phyloP scores from a whole-genome alignment of 2,329 filamentous ascomycete species.

The Hirsutella minnesotensis region DNA sequence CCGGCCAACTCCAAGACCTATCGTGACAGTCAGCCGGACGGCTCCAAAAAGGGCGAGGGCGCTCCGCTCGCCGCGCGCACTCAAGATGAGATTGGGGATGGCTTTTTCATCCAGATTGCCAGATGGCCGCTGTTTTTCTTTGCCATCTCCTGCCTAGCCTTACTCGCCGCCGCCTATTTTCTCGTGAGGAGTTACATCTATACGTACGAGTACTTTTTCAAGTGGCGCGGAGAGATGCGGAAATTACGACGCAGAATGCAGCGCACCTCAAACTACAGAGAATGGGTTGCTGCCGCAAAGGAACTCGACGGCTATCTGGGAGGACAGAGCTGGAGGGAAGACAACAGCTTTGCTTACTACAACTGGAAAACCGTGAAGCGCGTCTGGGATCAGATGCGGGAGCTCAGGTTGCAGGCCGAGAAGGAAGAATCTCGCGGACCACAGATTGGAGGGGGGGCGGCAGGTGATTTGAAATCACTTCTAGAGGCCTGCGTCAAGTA shows the following conservation, averaged over 20 bases:
- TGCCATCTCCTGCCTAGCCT: conserved; percentile 68
- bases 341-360: conserved; percentile 73
- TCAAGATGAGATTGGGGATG: conserved; percentile 89
- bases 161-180: conserved; percentile 61
- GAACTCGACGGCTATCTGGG: conserved; percentile 72
- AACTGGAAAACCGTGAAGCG: conserved; percentile 72
- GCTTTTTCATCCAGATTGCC: conserved; percentile 74
- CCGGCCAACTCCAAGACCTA: conserved; percentile 65
- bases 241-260: conserved; percentile 59
- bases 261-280: conserved; percentile 59
- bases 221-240: conserved; percentile 75
- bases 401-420: conserved; percentile 49
- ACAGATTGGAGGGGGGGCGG: conserved; percentile 31
- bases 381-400: conserved; percentile 65
- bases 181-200: conserved; percentile 81
- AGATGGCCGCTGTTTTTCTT: conserved; percentile 85
- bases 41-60: too few species aligned
- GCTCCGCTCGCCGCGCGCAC: conserved; percentile 43
- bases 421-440: conserved; percentile 27
- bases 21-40: conserved; percentile 24
- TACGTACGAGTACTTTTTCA: conserved; percentile 80
- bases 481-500: conserved; percentile 91
- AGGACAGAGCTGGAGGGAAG: conserved; percentile 68
- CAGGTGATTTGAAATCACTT: conserved; percentile 66
- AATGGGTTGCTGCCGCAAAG: conserved; percentile 73